phyloP scores from a whole-genome alignment of 208 protist genomes.

The Wallacemonas sp. region DNA sequence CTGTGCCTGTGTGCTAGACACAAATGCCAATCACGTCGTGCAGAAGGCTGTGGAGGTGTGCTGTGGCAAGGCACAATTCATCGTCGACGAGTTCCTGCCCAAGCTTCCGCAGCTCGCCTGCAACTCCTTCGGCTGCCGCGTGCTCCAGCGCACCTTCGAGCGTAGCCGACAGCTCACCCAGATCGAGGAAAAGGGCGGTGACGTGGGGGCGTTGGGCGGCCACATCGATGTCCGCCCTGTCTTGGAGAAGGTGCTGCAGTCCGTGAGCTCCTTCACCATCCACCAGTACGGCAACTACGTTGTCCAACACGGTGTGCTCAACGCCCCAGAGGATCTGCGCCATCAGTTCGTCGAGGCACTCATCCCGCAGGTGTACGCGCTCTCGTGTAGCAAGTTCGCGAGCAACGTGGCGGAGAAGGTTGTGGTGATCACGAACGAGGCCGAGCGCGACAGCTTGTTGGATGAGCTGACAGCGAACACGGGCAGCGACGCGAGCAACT shows the following conservation, averaged over 20 bases:
- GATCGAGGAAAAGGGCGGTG: slow-evolving; percentile 9
- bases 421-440: slow-evolving; percentile 64
- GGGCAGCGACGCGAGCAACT: slow-evolving; percentile 51
- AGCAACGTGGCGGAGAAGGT: slow-evolving; percentile 98
- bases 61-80: slow-evolving; percentile 80
- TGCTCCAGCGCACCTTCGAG: slow-evolving; percentile 97
- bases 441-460: slow-evolving; percentile 85
- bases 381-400: slow-evolving; percentile 97
- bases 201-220: slow-evolving; percentile 13
- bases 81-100: slow-evolving; percentile 93
- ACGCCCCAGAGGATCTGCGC: slow-evolving; percentile 82
- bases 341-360: slow-evolving; percentile 69
- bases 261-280: slow-evolving; percentile 81
- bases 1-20: slow-evolving; percentile 95
- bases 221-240: slow-evolving; percentile 68
- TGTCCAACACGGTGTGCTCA: slow-evolving; percentile 97
- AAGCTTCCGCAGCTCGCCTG: slow-evolving; percentile 85
- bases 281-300: slow-evolving; percentile 99
- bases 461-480: slow-evolving; percentile 39
- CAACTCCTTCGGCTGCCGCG: slow-evolving; percentile 98
- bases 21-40: slow-evolving; percentile 99
- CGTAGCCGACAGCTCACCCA: slow-evolving; percentile 31
- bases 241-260: slow-evolving; percentile 87
- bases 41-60: slow-evolving; percentile 98
- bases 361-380: slow-evolving; percentile 71